A percentile compares a stretch with the other conserved stretches of the same genome.
phyloP scores from a whole-genome alignment of 257 asterid genomes.

The Leonotis leonurus region DNA sequence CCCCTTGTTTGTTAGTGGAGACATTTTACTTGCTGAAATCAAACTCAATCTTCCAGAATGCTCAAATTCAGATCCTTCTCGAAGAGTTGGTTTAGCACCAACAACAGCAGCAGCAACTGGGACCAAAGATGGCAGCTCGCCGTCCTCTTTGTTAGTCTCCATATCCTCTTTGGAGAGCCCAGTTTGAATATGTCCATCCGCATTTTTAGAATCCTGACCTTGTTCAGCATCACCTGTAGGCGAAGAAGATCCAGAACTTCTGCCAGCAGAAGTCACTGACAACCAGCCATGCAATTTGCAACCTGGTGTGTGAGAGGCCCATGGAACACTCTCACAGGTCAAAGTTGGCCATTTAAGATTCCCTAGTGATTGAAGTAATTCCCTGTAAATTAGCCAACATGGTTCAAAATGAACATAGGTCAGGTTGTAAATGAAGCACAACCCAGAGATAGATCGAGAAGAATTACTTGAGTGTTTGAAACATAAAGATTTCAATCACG shows the following conservation, averaged over 20 bases:
- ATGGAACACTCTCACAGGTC: slow-evolving; percentile 68
- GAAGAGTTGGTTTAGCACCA: slow-evolving; percentile 34
- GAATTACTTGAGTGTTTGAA: not conserved
- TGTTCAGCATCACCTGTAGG: slow-evolving; percentile 39
- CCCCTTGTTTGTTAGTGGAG: slow-evolving; percentile 52
- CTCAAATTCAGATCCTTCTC: slow-evolving; percentile 41
- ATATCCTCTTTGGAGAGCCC: slow-evolving; percentile 45
- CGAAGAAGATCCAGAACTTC: slow-evolving; percentile 21
- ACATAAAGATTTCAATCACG: not conserved
- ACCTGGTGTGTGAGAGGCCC: slow-evolving; percentile 70
- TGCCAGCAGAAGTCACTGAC: slow-evolving; percentile 29
- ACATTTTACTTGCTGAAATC: slow-evolving; percentile 56
- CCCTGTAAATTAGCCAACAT: slow-evolving; percentile 69
- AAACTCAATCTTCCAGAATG: slow-evolving; percentile 49
- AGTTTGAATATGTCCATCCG: slow-evolving; percentile 30
- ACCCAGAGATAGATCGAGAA: slow-evolving; percentile 8
- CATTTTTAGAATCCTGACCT: slow-evolving; percentile 32
- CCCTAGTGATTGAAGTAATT: slow-evolving; percentile 60
- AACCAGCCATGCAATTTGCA: slow-evolving; percentile 77
- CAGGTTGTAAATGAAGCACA: slow-evolving; percentile 20
- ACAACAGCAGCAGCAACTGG: slow-evolving; percentile 31
- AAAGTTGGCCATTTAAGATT: slow-evolving; percentile 77
- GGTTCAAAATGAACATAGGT: slow-evolving; percentile 21
- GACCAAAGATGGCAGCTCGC: slow-evolving; percentile 75
- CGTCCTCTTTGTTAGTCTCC: slow-evolving; percentile 74